Conservation (phyloP, 257 asterid species). For the Solanum sejunctum region DNA sequence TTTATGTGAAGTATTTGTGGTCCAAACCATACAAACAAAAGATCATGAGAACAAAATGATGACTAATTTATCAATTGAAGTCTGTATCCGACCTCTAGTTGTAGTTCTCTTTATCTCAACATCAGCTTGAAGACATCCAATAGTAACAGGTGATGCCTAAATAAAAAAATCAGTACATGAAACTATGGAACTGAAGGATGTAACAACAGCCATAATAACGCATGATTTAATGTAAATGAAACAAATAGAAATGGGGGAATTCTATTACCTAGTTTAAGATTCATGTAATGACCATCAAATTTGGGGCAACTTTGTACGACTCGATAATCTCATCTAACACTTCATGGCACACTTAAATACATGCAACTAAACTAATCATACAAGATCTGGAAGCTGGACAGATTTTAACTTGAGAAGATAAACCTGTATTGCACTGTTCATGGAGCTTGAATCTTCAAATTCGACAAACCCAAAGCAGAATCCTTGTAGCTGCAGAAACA, state of each 20-base stretch:
- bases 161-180: not conserved
- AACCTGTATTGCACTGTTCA: constrained; percentile 3
- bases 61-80: not conserved
- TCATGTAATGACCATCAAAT: too few species aligned
- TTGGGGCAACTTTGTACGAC: not conserved
- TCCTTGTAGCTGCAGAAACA: constrained; percentile 5
- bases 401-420: not conserved
- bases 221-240: not conserved
- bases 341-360: not conserved
- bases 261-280: too few species aligned
- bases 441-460: not conserved
- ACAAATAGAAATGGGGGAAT: not conserved
- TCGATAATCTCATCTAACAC: not conserved
- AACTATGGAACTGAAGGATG: not conserved
- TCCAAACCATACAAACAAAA: not conserved
- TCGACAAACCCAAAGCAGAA: constrained; percentile 9
- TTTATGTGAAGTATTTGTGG: not conserved
- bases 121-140: constrained; percentile 51
- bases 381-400: not conserved
- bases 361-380: not conserved
- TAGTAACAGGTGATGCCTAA: constrained; percentile 64
- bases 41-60: not conserved
- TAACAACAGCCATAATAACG: not conserved
- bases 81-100: constrained; percentile 41
- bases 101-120: constrained; percentile 77